These are phyloP conservation scores for Saccharomyces kudriavzevii DNA, from an alignment of 805 yeast genomes.

Conservation along the genomic window DNA sequence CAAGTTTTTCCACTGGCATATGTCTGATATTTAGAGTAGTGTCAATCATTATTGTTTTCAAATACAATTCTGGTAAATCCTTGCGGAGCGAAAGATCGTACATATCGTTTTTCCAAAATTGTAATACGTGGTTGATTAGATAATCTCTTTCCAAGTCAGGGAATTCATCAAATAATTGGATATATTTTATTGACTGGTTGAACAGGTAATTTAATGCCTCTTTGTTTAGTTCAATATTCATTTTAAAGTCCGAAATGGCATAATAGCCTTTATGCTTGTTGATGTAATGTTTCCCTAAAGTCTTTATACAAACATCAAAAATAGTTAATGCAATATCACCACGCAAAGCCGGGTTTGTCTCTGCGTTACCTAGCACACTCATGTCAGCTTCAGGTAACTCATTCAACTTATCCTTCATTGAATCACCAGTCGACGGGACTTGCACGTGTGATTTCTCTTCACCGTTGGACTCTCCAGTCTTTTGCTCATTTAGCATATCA, in stretches of 20 bases:
- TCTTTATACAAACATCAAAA: slow-evolving; percentile 56
- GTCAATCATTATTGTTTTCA: slow-evolving; percentile 41
- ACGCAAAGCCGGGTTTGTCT: slow-evolving; percentile 67
- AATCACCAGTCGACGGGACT: slow-evolving; percentile 46
- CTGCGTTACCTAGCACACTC: slow-evolving; percentile 78
- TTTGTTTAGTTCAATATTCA: slow-evolving; percentile 24
- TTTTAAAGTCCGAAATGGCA: slow-evolving; percentile 28
- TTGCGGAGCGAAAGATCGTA: slow-evolving; percentile 26
- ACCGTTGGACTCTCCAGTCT: slow-evolving; percentile 26
- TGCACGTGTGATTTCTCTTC: slow-evolving; percentile 31
- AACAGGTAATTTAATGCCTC: slow-evolving; percentile 29
- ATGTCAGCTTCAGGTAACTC: slow-evolving; percentile 81
- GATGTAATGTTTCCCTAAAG: slow-evolving; percentile 30
- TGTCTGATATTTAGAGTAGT: slow-evolving; percentile 62
- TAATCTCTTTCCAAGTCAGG: slow-evolving; percentile 60
- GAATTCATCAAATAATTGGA: slow-evolving; percentile 61
- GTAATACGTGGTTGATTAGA: slow-evolving; percentile 56
- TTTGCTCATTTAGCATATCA: slow-evolving; percentile 33
- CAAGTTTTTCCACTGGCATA: slow-evolving; percentile 30
- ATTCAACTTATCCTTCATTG: slow-evolving; percentile 53
- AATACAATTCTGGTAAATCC: slow-evolving; percentile 30
- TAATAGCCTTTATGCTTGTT: slow-evolving; percentile 30
- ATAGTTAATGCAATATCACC: slow-evolving; percentile 69
- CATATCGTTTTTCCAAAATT: slow-evolving; percentile 39
- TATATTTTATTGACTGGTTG: slow-evolving; percentile 38